Percentiles rank a stretch among this genome's conserved stretches.
These are phyloP conservation scores for Pestalotiopsis fici DNA, from an alignment of 2,329 filamentous ascomycete species.

Conservation along the genomic window DNA sequence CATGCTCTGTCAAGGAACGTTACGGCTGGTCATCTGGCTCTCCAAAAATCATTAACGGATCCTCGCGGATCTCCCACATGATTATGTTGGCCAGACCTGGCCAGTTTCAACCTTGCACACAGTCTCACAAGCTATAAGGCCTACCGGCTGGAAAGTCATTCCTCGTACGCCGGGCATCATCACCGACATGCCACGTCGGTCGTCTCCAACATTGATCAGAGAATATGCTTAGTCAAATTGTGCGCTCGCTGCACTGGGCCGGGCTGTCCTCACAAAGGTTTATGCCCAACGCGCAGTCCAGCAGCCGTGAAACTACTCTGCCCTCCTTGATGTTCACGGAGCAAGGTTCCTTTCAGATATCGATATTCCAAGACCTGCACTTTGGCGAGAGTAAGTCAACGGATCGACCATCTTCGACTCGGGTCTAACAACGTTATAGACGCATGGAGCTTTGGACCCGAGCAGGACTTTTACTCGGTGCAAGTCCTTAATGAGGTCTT, in stretches of 20 bases:
- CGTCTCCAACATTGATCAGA: background rate
- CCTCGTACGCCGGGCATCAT: background rate
- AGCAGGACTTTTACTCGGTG: slow-evolving; percentile 58
- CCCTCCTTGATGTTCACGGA: background rate
- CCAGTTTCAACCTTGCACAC: too few species aligned
- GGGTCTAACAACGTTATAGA: slow-evolving; percentile 28
- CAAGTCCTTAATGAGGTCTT: slow-evolving; percentile 60
- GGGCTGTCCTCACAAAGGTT: background rate
- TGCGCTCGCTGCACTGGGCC: background rate
- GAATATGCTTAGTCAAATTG: background rate
- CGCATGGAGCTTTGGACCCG: slow-evolving; percentile 42
- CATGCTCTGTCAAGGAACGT: too few species aligned
- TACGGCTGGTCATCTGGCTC: too few species aligned
- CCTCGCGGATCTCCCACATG: too few species aligned
- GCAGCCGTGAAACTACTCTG: background rate
- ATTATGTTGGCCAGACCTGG: too few species aligned
- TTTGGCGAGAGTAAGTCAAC: background rate
- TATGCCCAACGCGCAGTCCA: background rate
- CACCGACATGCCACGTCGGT: too few species aligned
- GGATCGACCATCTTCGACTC: background rate
- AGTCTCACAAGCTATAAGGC: too few species aligned
- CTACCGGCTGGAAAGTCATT: too few species aligned
- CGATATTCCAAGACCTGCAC: background rate
- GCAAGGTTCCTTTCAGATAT: background rate
- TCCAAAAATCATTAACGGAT: too few species aligned